A percentile compares a stretch with the other conserved stretches of the same genome.
Conservation (phyloP, 805 yeast genomes). For the Saccharomycopsis amapae region DNA sequence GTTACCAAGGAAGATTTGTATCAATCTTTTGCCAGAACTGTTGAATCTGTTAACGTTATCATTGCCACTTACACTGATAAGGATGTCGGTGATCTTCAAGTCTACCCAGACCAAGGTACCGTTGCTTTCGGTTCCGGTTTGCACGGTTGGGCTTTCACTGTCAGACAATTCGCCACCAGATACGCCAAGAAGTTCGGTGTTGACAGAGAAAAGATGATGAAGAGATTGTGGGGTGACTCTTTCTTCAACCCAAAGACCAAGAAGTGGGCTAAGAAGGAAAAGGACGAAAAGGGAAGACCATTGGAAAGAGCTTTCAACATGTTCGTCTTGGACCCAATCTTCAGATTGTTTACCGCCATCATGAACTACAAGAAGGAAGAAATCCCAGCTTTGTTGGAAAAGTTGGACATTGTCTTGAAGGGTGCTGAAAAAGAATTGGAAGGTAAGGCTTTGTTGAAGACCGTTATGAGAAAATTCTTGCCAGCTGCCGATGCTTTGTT, state of each 20-base stretch:
- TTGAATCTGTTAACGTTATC: conserved; percentile 98
- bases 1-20: conserved; percentile 97
- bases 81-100: conserved; percentile 92
- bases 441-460: conserved; percentile 97
- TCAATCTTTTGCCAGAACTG: conserved; percentile 97
- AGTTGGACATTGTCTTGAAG: conserved; percentile 90
- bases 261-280: conserved; percentile 96
- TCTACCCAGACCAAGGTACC: conserved; percentile 98
- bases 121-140: conserved; percentile 99
- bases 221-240: conserved; percentile 99
- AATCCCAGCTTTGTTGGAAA: conserved; percentile 83
- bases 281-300: conserved; percentile 90
- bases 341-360: conserved; percentile 92
- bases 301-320: conserved; percentile 99
- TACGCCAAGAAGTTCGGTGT: conserved; percentile 99
- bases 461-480: conserved; percentile 98
- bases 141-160: conserved; percentile 99
- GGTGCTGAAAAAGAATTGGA: conserved; percentile 96
- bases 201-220: conserved; percentile 96
- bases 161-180: conserved; percentile 96
- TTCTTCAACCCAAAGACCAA: conserved; percentile 99
- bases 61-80: conserved; percentile 91
- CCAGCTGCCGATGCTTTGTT: conserved; percentile 99
- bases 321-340: conserved; percentile 98
- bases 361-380: conserved; percentile 99